Conservation (phyloP, 371 early-diverging fungal genomes). For the Saksenaea oblongispora region DNA sequence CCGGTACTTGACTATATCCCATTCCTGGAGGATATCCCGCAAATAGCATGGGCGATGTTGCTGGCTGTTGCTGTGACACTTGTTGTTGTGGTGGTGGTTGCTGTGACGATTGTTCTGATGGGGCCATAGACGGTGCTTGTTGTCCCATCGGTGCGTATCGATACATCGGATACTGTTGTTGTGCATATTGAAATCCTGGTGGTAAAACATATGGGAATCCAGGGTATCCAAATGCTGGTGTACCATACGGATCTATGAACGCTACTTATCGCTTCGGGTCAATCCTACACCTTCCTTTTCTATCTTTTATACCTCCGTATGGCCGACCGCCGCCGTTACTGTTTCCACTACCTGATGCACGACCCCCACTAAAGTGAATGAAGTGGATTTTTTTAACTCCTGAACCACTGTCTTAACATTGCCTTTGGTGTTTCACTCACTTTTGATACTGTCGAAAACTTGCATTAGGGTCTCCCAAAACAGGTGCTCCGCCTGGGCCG, state of each 20-base stretch:
- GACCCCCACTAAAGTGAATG: neutral
- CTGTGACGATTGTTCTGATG: neutral
- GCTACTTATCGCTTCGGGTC: neutral
- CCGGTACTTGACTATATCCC: neutral
- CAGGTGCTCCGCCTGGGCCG: slow-evolving; percentile 72
- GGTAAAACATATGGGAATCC: slow-evolving; percentile 3
- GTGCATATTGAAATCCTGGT: neutral
- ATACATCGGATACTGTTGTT: neutral
- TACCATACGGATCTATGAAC: neutral
- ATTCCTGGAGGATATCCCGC: slow-evolving; percentile 1
- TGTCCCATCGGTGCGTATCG: neutral
- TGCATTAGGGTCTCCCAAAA: slow-evolving; percentile 71
- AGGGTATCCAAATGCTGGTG: slow-evolving; percentile 3
- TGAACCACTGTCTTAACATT: neutral
- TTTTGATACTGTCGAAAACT: slow-evolving; percentile 9
- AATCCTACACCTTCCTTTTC: neutral
- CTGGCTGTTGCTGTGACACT: neutral
- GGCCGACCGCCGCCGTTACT: neutral
- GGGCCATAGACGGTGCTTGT: neutral
- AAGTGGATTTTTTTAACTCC: neutral
- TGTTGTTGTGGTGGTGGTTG: neutral
- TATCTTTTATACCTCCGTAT: neutral
- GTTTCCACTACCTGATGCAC: neutral
- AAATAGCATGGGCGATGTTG: slow-evolving; percentile 2
- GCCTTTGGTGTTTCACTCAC: neutral